Evolutionary conservation across 305 asterid genomes (phyloP).

Genomic region (Withania somnifera): DNA sequence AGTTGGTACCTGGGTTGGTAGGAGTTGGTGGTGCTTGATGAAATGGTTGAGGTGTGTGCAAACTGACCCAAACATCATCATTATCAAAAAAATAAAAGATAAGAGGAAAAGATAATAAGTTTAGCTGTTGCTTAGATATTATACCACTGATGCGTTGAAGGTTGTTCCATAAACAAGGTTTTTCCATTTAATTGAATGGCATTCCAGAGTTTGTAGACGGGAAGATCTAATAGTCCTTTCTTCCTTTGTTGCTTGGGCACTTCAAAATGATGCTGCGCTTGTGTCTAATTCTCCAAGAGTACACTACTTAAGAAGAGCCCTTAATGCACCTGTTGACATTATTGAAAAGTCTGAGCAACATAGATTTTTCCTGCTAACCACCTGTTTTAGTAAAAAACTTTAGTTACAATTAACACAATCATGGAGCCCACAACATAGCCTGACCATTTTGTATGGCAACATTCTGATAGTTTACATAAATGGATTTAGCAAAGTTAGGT

Average conservation of each 20-base stretch:
- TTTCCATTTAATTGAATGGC: background rate
- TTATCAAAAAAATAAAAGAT: background rate
- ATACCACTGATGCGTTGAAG: background rate
- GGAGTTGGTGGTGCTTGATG: background rate
- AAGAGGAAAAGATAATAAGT: background rate
- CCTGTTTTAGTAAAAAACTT: background rate
- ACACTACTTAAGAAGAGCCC: background rate
- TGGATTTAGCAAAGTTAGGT: background rate
- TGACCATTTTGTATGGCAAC: background rate
- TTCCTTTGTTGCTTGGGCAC: background rate
- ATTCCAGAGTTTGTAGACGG: background rate
- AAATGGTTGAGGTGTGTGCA: background rate
- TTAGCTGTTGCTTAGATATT: background rate
- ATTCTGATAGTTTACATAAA: background rate
- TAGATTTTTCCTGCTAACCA: background rate
- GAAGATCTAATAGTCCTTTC: background rate
- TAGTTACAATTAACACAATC: background rate
- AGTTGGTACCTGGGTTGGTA: background rate
- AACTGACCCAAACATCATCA: background rate
- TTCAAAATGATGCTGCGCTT: background rate
- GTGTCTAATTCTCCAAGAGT: background rate
- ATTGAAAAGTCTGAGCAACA: background rate
- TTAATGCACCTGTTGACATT: background rate
- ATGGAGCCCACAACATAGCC: background rate
- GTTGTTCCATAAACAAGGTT: background rate